These are phyloP conservation scores for Boletus tylopilopsis DNA, from an alignment of 768 basidiomycete genomes.

Conservation along the genomic window DNA sequence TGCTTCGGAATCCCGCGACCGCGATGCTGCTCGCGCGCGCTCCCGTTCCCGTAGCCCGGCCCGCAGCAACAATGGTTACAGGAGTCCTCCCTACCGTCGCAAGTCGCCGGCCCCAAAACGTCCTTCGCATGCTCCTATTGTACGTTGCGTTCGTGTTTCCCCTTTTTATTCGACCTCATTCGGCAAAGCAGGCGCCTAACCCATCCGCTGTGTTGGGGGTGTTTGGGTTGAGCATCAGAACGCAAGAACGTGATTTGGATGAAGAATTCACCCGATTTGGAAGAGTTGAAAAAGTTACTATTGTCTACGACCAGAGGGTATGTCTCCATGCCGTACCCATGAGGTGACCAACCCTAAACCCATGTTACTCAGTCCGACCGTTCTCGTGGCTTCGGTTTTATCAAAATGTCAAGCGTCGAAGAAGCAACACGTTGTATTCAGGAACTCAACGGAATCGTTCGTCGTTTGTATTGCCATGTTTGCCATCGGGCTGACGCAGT, in stretches of 20 bases:
- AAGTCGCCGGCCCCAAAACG: constrained; percentile 60
- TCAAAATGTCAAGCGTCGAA: constrained; percentile 86
- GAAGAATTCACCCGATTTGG: constrained; percentile 91
- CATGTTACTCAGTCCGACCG: constrained; percentile 68
- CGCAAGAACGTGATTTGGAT: constrained; percentile 89
- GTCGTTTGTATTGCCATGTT: constrained; percentile 26
- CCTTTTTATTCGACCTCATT: constrained; percentile 30
- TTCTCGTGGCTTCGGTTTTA: constrained; percentile 97
- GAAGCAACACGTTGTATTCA: constrained; percentile 87
- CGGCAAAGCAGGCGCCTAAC: constrained; percentile 70
- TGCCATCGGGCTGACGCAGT: constrained; percentile 4
- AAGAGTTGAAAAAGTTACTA: constrained; percentile 89
- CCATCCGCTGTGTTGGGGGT: constrained; percentile 90
- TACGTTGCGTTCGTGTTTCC: constrained; percentile 37
- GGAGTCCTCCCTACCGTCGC: constrained; percentile 55
- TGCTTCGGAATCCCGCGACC: constrained; percentile 44
- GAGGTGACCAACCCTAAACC: constrained; percentile 18
- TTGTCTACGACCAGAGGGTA: constrained; percentile 96
- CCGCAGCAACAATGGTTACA: constrained; percentile 49
- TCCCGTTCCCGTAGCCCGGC: constrained; percentile 73
- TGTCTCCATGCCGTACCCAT: constrained; percentile 24
- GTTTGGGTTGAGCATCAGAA: constrained; percentile 97
- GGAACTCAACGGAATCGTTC: constrained; percentile 87
- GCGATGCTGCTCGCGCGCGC: constrained; percentile 60
- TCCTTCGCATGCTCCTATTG: constrained; percentile 70